Percentiles rank a stretch among this genome's conserved stretches.
phyloP scores from a whole-genome alignment of 345 rosid genomes.

The Camelina sativa region DNA sequence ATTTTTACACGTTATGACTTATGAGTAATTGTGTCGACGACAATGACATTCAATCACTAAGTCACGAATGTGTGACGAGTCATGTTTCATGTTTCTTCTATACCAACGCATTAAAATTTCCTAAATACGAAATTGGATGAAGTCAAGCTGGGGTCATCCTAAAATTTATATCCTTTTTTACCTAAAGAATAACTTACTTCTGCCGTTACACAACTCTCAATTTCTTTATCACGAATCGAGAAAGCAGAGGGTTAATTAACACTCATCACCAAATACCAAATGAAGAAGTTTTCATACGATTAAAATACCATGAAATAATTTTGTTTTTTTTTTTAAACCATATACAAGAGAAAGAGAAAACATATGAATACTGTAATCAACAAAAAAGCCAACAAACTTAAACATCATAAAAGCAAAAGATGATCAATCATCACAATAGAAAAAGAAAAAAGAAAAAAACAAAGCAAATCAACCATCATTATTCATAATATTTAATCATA shows the following conservation, averaged over 20 bases:
- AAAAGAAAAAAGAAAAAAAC: background rate
- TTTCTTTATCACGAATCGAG: background rate
- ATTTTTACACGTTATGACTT: background rate
- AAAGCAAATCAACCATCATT: slow-evolving; percentile 25
- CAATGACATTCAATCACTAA: slow-evolving; percentile 16
- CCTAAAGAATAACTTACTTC: background rate
- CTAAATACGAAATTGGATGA: background rate
- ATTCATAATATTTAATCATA: slow-evolving; percentile 14
- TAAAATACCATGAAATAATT: slow-evolving; percentile 22
- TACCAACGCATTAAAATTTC: slow-evolving; percentile 17
- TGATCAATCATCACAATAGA: slow-evolving; percentile 23
- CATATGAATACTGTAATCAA: slow-evolving; percentile 14
- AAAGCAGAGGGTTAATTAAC: background rate
- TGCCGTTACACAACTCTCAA: background rate
- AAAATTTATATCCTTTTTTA: background rate
- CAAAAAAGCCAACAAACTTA: slow-evolving; percentile 37
- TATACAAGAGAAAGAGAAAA: slow-evolving; percentile 16
- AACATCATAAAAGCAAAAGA: slow-evolving; percentile 42
- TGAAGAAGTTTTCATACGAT: slow-evolving; percentile 6
- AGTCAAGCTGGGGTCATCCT: slow-evolving; percentile 7
- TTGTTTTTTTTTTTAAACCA: background rate
- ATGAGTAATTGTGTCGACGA: background rate
- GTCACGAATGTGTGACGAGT: slow-evolving; percentile 13
- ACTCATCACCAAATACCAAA: background rate
- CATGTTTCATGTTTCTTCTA: slow-evolving; percentile 12